Base-by-base conservation (phyloP, 2,329 filamentous ascomycete species). In the Aspergillus alliaceus region DNA sequence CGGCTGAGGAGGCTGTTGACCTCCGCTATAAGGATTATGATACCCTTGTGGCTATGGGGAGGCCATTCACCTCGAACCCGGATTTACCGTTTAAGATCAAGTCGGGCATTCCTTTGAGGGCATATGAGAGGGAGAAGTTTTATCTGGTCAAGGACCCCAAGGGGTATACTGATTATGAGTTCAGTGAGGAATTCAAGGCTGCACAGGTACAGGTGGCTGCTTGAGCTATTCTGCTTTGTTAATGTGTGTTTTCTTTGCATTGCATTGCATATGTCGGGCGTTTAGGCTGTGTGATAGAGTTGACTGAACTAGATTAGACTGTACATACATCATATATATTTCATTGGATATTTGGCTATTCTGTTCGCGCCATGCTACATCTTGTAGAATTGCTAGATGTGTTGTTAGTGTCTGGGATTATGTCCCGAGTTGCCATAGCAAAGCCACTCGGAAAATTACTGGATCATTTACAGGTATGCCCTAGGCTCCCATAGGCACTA, bases 11-110 rank as follows among this genome's bases (percentile, higher is more conserved):
- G 42, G 72, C 75, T 0, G 75, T 64, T 8, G 74, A 75, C 56
- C 51, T 49, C 6, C 63, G 66, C 31, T 73, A 73, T 37, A 64
- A 65, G 55, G 66, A 68, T 22, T 57, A 68, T 44, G 66, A 74
- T 40, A 59, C 70, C 14, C 42, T 72, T 18, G 59, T 80, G 40
- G 73, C 65, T 0, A 76, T 81, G 66, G 79, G 79, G 2, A 64
- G 79, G 24, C 69, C 69, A 7, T 82, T 72, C 53, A 77, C 77
- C 15, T 64, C 78, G 14, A 82, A 77, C 54, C 79, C 79, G 0
- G 79, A 82, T 54, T 58, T 82, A 52, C 69, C 75, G 1, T 79
- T 73, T 64, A 69, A 75, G n/a, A 51, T 79, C 1, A 69, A 72
- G 68, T 57, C 77, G 35, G 69, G 69, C 0, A 59, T 81, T 8